These are phyloP conservation scores for Hypoxylon sp. DNA, from an alignment of 2,329 filamentous ascomycete genomes.

Conservation along the genomic window DNA sequence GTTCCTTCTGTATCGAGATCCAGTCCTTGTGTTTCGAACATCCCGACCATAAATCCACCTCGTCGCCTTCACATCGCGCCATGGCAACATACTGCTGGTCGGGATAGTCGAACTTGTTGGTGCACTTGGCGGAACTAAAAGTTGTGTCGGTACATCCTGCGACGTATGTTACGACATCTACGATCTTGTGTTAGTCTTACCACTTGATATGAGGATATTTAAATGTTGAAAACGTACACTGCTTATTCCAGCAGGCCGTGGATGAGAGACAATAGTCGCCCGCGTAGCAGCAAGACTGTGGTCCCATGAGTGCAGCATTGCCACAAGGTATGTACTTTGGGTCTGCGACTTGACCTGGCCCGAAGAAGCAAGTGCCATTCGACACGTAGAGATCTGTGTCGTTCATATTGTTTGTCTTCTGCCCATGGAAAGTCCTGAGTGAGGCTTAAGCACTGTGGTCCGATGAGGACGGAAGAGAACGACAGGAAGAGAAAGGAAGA, in stretches of 20 bases:
- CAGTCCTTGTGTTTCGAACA: conserved; percentile 44
- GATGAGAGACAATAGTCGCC: conserved; percentile 48
- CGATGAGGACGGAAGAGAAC: neutral
- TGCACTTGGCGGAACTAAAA: conserved; percentile 45
- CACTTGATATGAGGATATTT: neutral
- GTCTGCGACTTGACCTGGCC: conserved; percentile 47
- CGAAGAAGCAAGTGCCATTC: conserved; percentile 48
- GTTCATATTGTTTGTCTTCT: conserved; percentile 32
- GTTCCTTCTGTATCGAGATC: conserved; percentile 46
- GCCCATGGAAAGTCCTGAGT: neutral
- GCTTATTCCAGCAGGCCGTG: conserved; percentile 48
- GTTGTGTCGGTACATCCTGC: conserved; percentile 49
- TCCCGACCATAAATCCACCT: conserved; percentile 48
- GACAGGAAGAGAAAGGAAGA: neutral
- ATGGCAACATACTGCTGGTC: conserved; percentile 49
- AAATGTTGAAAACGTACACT: conserved; percentile 35
- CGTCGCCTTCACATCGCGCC: conserved; percentile 48
- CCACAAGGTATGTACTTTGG: conserved; percentile 48
- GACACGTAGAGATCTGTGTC: conserved; percentile 46
- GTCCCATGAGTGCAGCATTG: conserved; percentile 44
- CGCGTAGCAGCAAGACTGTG: conserved; percentile 48
- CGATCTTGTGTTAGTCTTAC: conserved; percentile 25
- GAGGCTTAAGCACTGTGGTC: neutral
- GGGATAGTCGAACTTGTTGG: conserved; percentile 47
- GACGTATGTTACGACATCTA: conserved; percentile 49